A percentile compares a stretch with the other conserved stretches of the same genome.
Evolutionary conservation across 1,284 basidiomycete species (phyloP).

Genomic region (Kwoniella shivajii): DNA sequence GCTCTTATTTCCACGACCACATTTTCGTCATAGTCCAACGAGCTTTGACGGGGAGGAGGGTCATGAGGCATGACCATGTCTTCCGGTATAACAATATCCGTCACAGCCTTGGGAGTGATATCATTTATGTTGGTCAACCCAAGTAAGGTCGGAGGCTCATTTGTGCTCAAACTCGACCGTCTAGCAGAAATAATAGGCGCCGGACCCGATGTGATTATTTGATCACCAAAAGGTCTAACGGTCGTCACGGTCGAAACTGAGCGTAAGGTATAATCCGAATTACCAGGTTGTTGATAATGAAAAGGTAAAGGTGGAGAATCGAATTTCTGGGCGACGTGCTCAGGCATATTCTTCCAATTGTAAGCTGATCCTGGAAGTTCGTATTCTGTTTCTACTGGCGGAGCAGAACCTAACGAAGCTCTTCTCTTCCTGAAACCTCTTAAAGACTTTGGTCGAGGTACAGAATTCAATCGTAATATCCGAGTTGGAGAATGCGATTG

Average conservation of each 20-base stretch:
- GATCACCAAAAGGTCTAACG: constrained; percentile 24
- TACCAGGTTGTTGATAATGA: constrained; percentile 28
- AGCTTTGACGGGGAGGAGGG: constrained; percentile 33
- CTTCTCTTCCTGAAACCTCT: constrained; percentile 17
- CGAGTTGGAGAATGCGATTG: neutral
- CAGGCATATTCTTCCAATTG: constrained; percentile 28
- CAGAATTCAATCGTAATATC: neutral
- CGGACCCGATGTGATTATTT: neutral
- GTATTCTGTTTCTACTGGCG: constrained; percentile 20
- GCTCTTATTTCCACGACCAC: neutral
- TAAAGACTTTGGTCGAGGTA: constrained; percentile 9
- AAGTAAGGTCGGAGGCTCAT: constrained; percentile 3
- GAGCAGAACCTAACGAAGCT: constrained; percentile 21
- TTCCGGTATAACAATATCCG: constrained; percentile 22
- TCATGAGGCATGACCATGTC: constrained; percentile 31
- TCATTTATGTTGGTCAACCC: constrained; percentile 20
- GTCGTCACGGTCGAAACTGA: constrained; percentile 33
- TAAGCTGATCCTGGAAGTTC: constrained; percentile 9
- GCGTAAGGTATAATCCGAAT: constrained; percentile 37
- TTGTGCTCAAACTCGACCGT: constrained; percentile 23
- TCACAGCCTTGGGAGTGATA: neutral
- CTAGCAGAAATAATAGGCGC: constrained; percentile 29
- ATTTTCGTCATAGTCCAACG: constrained; percentile 19
- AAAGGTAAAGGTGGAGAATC: constrained; percentile 24
- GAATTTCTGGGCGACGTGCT: constrained; percentile 26